Conservation (phyloP, 495 filamentous ascomycete genomes). For the Gamarada debralockiae region DNA sequence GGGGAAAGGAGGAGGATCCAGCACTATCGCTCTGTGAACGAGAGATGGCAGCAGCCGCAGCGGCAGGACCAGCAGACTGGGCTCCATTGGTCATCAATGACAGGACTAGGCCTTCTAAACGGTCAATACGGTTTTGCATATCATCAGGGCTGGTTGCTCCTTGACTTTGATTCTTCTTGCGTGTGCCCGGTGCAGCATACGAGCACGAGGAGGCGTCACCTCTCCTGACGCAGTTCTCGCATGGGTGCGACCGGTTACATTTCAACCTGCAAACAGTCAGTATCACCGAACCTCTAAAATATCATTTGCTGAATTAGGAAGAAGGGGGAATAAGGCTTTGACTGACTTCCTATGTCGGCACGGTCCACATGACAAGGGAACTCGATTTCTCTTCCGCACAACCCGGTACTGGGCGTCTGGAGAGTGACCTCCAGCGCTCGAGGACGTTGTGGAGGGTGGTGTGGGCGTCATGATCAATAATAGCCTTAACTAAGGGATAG, state of each 20-base stretch:
- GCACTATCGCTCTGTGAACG: constrained; percentile 47
- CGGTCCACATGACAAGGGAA: constrained; percentile 90
- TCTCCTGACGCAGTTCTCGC: constrained; percentile 93
- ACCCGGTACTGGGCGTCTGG: constrained; percentile 86
- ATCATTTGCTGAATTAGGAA: background rate
- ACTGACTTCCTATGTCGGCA: constrained; percentile 93
- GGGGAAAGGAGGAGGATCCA: constrained; percentile 16
- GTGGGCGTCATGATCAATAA: constrained; percentile 71
- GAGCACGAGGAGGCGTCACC: constrained; percentile 80
- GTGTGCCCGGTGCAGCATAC: constrained; percentile 75
- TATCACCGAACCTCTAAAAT: constrained; percentile 13
- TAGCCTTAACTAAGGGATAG: constrained; percentile 2
- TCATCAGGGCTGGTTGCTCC: constrained; percentile 74
- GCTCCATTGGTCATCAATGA: constrained; percentile 92
- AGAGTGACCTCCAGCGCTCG: constrained; percentile 69
- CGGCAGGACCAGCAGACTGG: constrained; percentile 59
- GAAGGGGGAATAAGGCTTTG: background rate
- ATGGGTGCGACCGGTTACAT: constrained; percentile 89
- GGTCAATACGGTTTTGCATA: constrained; percentile 98
- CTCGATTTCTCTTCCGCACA: constrained; percentile 89
- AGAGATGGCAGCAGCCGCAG: constrained; percentile 59
- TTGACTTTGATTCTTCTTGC: constrained; percentile 71
- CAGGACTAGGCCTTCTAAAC: constrained; percentile 89
- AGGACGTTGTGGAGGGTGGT: constrained; percentile 81
- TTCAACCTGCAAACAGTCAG: constrained; percentile 58